Percentiles rank a stretch among this genome's conserved stretches.
phyloP scores from a whole-genome alignment of 768 basidiomycete species.

The Zangia roseola region DNA sequence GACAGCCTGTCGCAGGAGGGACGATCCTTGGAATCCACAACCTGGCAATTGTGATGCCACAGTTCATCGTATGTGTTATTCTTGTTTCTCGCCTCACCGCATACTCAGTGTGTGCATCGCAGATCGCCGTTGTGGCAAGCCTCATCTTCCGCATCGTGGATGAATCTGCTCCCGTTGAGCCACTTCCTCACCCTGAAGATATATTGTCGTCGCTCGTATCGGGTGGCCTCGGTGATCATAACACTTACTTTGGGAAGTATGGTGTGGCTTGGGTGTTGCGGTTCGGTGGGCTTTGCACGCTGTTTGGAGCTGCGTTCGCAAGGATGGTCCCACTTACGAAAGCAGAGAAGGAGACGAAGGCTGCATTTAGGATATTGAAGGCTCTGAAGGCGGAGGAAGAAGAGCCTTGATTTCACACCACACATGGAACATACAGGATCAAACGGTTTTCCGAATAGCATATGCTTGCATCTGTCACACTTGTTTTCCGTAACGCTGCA shows the following conservation, averaged over 20 bases:
- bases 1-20: slow-evolving; percentile 70
- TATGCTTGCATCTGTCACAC: slow-evolving; percentile 17
- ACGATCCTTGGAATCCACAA: slow-evolving; percentile 96
- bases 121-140: slow-evolving; percentile 87
- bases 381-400: slow-evolving; percentile 61
- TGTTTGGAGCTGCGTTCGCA: slow-evolving; percentile 75
- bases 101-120: background rate
- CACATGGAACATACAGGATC: background rate
- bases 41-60: slow-evolving; percentile 91
- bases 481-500: slow-evolving; percentile 1
- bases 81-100: background rate
- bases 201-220: slow-evolving; percentile 17
- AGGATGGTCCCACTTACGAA: slow-evolving; percentile 85
- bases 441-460: background rate
- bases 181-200: slow-evolving; percentile 32
- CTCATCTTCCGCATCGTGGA: slow-evolving; percentile 84
- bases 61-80: slow-evolving; percentile 72
- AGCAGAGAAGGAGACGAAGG: slow-evolving; percentile 87
- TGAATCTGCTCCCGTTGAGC: slow-evolving; percentile 27
- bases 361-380: slow-evolving; percentile 78
- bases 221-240: slow-evolving; percentile 40
- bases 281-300: slow-evolving; percentile 85
- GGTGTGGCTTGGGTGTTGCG: slow-evolving; percentile 94
- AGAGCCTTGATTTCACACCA: slow-evolving; percentile 36
- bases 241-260: slow-evolving; percentile 74